phyloP scores from a whole-genome alignment of 1,139 yeast genomes.

The Scheffersomyces illinoinensis region DNA sequence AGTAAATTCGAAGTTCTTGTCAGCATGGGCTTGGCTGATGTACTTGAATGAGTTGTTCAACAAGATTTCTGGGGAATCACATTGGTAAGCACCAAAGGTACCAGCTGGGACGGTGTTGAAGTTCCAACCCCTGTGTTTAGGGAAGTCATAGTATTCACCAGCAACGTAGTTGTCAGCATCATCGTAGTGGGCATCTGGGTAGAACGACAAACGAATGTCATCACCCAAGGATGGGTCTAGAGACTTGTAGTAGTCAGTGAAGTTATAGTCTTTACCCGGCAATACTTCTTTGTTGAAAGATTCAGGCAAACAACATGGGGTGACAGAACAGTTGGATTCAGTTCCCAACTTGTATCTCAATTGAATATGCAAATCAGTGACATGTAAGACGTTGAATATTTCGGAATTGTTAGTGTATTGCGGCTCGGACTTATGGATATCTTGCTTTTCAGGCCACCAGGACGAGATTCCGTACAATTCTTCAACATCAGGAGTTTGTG shows the following conservation, averaged over 20 bases:
- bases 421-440: constrained; percentile 26
- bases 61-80: constrained; percentile 65
- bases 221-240: constrained; percentile 18
- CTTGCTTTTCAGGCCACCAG: constrained; percentile 35
- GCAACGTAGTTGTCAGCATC: constrained; percentile 34
- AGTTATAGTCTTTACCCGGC: constrained; percentile 27
- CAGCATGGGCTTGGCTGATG: constrained; percentile 30
- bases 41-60: constrained; percentile 56
- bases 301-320: constrained; percentile 52
- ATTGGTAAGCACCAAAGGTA: constrained; percentile 58
- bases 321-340: constrained; percentile 59
- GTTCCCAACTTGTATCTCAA: constrained; percentile 56
- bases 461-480: constrained; percentile 24
- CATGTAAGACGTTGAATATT: constrained; percentile 60
- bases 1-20: constrained; percentile 52
- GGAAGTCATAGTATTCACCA: constrained; percentile 43
- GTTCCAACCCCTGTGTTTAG: constrained; percentile 38
- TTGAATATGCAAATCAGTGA: constrained; percentile 66
- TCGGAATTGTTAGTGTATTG: constrained; percentile 20
- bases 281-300: constrained; percentile 33
- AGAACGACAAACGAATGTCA: constrained; percentile 27
- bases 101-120: constrained; percentile 54
- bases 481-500: constrained; percentile 29
- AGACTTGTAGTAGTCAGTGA: constrained; percentile 25
- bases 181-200: constrained; percentile 40